Evolutionary conservation across 2,329 filamentous ascomycete species (phyloP).

Genomic region (Trichoderma pleuroti): DNA sequence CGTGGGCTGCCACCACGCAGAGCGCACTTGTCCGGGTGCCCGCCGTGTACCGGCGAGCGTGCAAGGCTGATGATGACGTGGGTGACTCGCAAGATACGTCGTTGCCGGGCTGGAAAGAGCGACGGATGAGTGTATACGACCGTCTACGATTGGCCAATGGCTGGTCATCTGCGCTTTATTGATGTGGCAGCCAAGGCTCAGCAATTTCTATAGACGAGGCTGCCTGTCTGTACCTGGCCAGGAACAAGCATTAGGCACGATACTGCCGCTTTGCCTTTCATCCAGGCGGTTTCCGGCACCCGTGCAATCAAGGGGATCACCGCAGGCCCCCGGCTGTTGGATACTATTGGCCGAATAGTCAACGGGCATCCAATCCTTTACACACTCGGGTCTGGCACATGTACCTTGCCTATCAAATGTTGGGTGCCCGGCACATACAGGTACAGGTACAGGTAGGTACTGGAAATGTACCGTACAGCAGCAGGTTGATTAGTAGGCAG

Average conservation of each 20-base stretch:
- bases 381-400: no score
- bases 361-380: neutral
- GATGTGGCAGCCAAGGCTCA: neutral
- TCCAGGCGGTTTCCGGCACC: neutral
- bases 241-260: neutral
- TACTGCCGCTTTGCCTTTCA: neutral
- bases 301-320: neutral
- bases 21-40: neutral
- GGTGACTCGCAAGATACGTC: neutral
- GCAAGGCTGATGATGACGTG: slow-evolving; percentile 16
- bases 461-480: neutral
- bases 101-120: neutral
- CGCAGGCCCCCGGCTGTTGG: neutral
- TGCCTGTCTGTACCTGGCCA: neutral
- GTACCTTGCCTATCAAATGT: no score
- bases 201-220: neutral
- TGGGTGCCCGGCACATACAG: neutral
- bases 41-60: neutral
- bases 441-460: neutral
- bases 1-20: neutral
- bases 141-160: neutral
- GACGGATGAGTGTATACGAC: neutral
- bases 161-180: neutral
- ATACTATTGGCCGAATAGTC: neutral
- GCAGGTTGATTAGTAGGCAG: neutral